Base-by-base conservation (phyloP, 2,329 filamentous ascomycete genomes). In the Rhytidhysteron rufulum region DNA sequence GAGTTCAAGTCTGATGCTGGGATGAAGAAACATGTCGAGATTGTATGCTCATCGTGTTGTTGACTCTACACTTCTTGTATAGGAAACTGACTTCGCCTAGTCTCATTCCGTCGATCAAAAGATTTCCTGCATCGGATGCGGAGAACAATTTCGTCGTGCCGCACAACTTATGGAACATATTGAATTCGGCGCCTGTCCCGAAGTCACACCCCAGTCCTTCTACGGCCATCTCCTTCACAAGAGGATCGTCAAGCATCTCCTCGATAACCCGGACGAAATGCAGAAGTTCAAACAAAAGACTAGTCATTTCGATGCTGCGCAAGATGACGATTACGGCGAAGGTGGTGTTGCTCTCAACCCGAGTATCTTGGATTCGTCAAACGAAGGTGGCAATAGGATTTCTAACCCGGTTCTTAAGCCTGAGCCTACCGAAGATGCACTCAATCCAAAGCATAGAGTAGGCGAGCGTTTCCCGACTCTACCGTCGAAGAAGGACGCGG, bases 1-100 rank as follows among this genome's bases (percentile, higher is more conserved):
- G 77, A 81, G 31, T 81, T 79, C 59, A 71, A 72, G 44, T 77
- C 70, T 20, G 63, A 69, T 3, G 68, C 67, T 17, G 79, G 77
- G 1, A 65, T 75, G 9, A 70, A 73, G 39, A 51, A 51, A 16
- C 79, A 83, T 47, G 68, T 79, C n/a, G 63, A 68, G 40, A 56
- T 68, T 47, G 77, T 79, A 53, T 53, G 67, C 53, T 19, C 9
- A 29, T 18, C 3, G 13, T 24, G 11, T 13, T 20, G 38, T 40
- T 27, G 15, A 2, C 20, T n/a, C 30, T n/a, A 30, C 36, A 41
- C 22, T 27, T 27, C 24, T 8, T 27, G 13, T 27, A 27, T 22
- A 36, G n/a, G n/a, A n/a, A n/a, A n/a, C n/a, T 16, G 20, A 5
- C 4, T 15, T 36, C 31, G 31, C 18, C 5, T 17, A 78, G 75